Evolutionary conservation across 352 stramenopile genomes (phyloP).

Genomic region (Phytophthora pini): DNA sequence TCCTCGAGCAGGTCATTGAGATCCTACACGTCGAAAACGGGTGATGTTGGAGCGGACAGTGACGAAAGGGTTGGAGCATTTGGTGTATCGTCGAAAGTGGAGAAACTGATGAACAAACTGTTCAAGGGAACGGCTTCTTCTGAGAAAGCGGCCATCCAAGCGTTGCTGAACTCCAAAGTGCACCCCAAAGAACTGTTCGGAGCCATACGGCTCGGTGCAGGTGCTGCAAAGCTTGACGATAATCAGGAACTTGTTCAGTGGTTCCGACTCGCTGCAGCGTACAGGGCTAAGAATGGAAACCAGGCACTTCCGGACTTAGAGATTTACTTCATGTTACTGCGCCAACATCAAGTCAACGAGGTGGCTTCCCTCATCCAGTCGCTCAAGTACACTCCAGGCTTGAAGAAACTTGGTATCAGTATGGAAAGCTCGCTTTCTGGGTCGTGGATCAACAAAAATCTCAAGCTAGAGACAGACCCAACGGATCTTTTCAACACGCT

Average conservation of each 20-base stretch:
- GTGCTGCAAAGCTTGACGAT: neutral
- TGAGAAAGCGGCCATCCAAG: neutral
- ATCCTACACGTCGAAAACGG: neutral
- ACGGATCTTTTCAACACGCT: neutral
- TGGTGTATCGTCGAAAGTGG: neutral
- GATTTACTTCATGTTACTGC: neutral
- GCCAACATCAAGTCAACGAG: neutral
- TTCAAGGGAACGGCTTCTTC: neutral
- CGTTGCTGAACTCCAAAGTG: neutral
- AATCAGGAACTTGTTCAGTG: constrained; percentile 7
- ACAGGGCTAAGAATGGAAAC: neutral
- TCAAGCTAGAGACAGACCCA: neutral
- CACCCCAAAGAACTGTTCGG: neutral
- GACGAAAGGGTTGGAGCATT: neutral
- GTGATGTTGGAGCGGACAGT: neutral
- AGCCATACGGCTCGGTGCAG: neutral
- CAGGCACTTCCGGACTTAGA: neutral
- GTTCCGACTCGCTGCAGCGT: neutral
- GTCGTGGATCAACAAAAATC: neutral
- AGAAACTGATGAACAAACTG: neutral
- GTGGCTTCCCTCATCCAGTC: neutral
- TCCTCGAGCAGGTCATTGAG: neutral
- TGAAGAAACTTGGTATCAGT: neutral
- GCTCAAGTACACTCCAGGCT: neutral
- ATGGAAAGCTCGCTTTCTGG: neutral